Base-by-base conservation (phyloP, 2,329 filamentous ascomycete species). In the Aspergillus novoparasiticus region DNA sequence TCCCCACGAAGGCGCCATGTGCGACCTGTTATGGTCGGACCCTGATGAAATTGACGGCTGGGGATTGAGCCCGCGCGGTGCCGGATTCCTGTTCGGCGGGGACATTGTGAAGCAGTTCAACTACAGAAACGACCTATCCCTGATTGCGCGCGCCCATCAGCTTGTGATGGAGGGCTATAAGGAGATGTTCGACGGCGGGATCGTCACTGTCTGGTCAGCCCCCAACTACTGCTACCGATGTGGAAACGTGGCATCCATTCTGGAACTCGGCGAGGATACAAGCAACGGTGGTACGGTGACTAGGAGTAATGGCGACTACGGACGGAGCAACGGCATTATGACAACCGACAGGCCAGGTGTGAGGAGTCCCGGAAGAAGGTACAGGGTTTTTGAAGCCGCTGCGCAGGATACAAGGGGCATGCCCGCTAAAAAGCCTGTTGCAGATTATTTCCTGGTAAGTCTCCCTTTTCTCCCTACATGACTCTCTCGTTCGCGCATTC, bases 81-180 rank as follows among this genome's bases (percentile, higher is more conserved):
- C 95, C 0, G 95, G 95, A 0, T 99, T 97, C 81, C 84, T 98
- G 14, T 99, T 99, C 69, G 95, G 95, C 58, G 90, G 92, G 4
- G 94, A 97, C 75, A 98, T 98, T 62, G 94, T 98, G 73, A 96
- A 95, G 73, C 89, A 89, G 68, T 99, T 99, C 82, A 99, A 98
- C 80, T 90, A 97, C 79, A 87, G 89, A 62, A 99, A 99, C 77
- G 92, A 97, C 74, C 85, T 99, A 32, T 93, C 90, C 26, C 85
- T 99, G 58, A 95, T 99, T 68, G 95, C 94, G 21, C 88, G 95
- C 60, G 95, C 95, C 1, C 95, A 99, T 76, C 95, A 99, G 78
- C 88, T 99, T 26, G 95, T 99, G 68, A 99, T 98, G 95, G 95
- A 99, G 77, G 95, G 95, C 0, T 99, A 97, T 79, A 98, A 98